These are phyloP conservation scores for Amanita brunnescens DNA, from an alignment of 768 basidiomycete genomes.

Conservation along the genomic window DNA sequence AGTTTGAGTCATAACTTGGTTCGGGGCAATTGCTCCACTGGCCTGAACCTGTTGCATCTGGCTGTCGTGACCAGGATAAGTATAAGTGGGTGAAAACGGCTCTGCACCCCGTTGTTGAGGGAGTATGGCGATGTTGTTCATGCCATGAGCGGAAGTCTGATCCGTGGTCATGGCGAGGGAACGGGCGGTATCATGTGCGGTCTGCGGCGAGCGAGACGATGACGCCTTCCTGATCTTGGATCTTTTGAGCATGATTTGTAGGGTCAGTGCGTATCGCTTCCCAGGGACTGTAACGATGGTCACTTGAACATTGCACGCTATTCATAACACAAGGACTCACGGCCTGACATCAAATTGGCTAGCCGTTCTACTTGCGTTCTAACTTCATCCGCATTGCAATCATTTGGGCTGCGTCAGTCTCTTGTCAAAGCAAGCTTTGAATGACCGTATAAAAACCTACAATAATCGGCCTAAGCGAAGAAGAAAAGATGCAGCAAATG, in stretches of 20 bases:
- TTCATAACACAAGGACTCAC: conserved; percentile 33
- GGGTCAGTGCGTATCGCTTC: conserved; percentile 83
- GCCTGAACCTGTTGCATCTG: conserved; percentile 19
- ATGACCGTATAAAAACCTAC: conserved; percentile 33
- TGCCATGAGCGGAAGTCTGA: conserved; percentile 16
- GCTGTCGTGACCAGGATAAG: conserved; percentile 23
- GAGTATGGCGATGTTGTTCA: conserved; percentile 2
- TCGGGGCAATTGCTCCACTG: conserved; percentile 15
- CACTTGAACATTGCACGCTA: background rate
- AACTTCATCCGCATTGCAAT: conserved; percentile 70
- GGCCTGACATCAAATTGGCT: conserved; percentile 65
- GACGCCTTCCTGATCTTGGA: conserved; percentile 55
- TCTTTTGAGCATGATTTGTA: conserved; percentile 83
- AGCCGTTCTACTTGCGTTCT: conserved; percentile 72
- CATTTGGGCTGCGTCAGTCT: conserved; percentile 54
- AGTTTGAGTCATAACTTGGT: conserved; percentile 19
- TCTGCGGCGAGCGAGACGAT: conserved; percentile 52
- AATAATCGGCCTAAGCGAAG: conserved; percentile 82
- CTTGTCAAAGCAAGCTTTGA: conserved; percentile 4
- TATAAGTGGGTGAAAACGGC: conserved; percentile 51
- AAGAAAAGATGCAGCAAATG: conserved; percentile 87
- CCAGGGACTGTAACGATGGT: conserved; percentile 62
- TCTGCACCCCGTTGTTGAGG: conserved; percentile 35
- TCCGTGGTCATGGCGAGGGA: conserved; percentile 31
- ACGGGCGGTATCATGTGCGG: conserved; percentile 46